Base-by-base conservation (phyloP, 371 early-diverging fungal species). In the Mortierella sp. region DNA sequence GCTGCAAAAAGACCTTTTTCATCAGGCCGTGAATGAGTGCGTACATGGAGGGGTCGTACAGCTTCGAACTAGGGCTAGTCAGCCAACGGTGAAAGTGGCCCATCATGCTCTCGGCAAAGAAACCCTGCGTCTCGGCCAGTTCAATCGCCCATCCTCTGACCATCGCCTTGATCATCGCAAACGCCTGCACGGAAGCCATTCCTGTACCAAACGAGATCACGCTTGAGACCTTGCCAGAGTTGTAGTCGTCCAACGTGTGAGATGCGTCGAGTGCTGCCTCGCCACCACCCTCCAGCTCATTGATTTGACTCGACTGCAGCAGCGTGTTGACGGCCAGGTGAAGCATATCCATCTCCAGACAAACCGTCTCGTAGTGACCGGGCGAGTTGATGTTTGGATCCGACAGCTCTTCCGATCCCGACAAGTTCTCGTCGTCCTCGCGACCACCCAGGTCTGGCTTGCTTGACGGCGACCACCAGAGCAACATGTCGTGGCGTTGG, bases 401-500 rank as follows among this genome's bases (percentile, higher is more conserved):
- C 59, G 82, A 72, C 40, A 81, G 43, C 37, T 94, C 94, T 24
- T 89, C 88, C 11, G 89, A 77, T 37, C 91, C 90, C n/a, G 87
- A 89, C 19, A 88, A 80, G 78, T 93, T 92, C 72, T 96, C 95
- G 69, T 97, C 97, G 51, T 93, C 90, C 84, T 99, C 97, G 4
- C 95, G 89, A 0, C 98, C 98, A 44, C 98, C 98, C 4, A 99
- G 88, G 83, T 98, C 98, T 5, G 98, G 98, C 74, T 90, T 91
- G 54, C 86, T 88, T 10, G 92, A 91, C 1, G 93, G 83, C 28
- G 97, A 97, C 94, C 96, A 98, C 99, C 99, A 99, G 31, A 98
- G 84, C 1, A 99, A 87, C 90, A 95, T 93, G 73, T 96, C 96
- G 48, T 92, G 91, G 40, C 91, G 83, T 21, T 90, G 86, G 75